These are phyloP conservation scores for Clarireedia paspali DNA, from an alignment of 2,329 filamentous ascomycete species.

Conservation along the genomic window DNA sequence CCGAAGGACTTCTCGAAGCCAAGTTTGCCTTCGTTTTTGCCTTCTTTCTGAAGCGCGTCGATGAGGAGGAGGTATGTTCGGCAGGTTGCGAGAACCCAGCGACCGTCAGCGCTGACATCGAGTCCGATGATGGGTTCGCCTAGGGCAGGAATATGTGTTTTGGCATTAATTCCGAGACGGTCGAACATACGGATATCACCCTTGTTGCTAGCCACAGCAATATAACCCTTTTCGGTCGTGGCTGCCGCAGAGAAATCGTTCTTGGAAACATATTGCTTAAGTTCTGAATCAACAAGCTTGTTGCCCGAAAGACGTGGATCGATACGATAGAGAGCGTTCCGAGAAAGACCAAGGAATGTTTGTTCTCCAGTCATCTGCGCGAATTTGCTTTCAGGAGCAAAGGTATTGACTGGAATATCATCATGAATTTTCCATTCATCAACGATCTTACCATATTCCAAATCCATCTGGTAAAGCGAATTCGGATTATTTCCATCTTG, in stretches of 20 bases:
- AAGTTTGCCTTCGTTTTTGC: constrained; percentile 97
- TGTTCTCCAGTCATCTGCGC: constrained; percentile 94
- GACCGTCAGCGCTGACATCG: constrained; percentile 90
- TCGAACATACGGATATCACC: constrained; percentile 96
- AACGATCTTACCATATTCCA: constrained; percentile 95
- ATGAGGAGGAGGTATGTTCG: constrained; percentile 91
- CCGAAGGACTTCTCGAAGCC: constrained; percentile 92
- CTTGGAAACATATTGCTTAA: constrained; percentile 95
- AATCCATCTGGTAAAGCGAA: constrained; percentile 92
- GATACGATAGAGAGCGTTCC: constrained; percentile 87
- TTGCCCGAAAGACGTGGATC: constrained; percentile 84
- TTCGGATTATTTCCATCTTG: constrained; percentile 60
- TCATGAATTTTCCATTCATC: constrained; percentile 99
- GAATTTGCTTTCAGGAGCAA: constrained; percentile 96
- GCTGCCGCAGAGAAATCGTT: constrained; percentile 94
- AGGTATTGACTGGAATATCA: constrained; percentile 85
- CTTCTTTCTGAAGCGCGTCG: constrained; percentile 80
- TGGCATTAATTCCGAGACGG: constrained; percentile 90
- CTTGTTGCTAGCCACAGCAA: constrained; percentile 95
- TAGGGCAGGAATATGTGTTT: constrained; percentile 91
- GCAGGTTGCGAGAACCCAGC: constrained; percentile 92
- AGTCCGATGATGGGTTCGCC: constrained; percentile 92
- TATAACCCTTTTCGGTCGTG: constrained; percentile 93
- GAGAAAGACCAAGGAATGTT: constrained; percentile 87
- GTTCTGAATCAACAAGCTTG: constrained; percentile 85